These are phyloP conservation scores for Cicer cuneatum DNA, from an alignment of 306 rosid species.

Conservation along the genomic window DNA sequence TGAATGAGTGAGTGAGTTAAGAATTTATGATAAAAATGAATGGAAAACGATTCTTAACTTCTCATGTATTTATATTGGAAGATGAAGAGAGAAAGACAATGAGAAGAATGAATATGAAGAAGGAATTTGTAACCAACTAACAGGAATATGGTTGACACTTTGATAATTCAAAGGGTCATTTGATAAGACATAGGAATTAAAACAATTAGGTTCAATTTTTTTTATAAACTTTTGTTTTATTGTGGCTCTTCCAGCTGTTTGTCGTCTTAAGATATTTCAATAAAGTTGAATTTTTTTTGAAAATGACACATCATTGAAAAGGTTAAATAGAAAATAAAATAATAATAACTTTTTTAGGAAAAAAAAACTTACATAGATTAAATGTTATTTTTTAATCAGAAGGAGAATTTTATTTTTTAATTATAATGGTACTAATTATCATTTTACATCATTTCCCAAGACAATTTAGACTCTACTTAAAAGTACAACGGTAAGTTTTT, in stretches of 20 bases:
- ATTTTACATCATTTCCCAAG: no score
- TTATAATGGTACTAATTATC: no score
- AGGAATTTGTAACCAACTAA: constrained; percentile 45
- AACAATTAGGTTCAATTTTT: constrained; percentile 28
- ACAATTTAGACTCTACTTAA: no score
- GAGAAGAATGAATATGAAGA: constrained; percentile 35
- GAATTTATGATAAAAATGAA: constrained; percentile 57
- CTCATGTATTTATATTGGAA: constrained; percentile 68
- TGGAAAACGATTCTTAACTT: constrained; percentile 77
- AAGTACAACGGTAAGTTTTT: no score
- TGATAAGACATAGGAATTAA: constrained; percentile 70
- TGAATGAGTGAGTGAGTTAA: constrained; percentile 23
- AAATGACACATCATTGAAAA: constrained; percentile 15
- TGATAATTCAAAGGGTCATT: constrained; percentile 47
- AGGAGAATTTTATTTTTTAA: no score
- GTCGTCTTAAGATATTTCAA: constrained; percentile 9
- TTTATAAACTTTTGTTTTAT: constrained; percentile 2
- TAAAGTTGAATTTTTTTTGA: background rate
- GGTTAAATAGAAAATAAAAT: constrained; percentile 26
- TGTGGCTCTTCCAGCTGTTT: constrained; percentile 10
- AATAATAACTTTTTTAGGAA: background rate
- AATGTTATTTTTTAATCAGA: no score
- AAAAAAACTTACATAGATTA: background rate
- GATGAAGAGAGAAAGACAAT: constrained; percentile 42
- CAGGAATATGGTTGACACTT: constrained; percentile 69